Percentiles rank a stretch among this genome's conserved stretches.
Conservation (phyloP, 2,329 filamentous ascomycete genomes). For the Sclerotinia spermophila region DNA sequence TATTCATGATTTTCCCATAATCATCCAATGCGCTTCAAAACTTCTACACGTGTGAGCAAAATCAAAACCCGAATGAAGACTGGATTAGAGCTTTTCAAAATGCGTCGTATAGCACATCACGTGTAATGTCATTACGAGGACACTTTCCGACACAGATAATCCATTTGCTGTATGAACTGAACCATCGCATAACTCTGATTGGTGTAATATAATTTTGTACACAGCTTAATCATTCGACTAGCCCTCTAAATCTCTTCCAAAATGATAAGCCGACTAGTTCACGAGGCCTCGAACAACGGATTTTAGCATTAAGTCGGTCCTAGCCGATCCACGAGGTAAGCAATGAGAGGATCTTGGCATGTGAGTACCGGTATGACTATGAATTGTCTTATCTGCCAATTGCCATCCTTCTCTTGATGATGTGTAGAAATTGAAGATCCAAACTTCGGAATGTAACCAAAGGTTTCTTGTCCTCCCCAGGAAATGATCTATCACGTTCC, state of each 20-base stretch:
- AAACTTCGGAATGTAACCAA: neutral
- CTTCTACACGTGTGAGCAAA: neutral
- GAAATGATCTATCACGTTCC: constrained; percentile 12
- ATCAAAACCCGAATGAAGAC: neutral
- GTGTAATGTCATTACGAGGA: neutral
- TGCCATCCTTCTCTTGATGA: neutral
- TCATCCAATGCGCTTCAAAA: fast-evolving
- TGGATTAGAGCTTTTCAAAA: neutral
- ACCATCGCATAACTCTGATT: neutral
- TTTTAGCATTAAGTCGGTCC: neutral
- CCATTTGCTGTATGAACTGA: neutral
- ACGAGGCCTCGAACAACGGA: constrained; percentile 5
- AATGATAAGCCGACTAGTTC: neutral
- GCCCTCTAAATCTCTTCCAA: neutral
- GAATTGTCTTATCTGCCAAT: neutral
- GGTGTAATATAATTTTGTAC: neutral
- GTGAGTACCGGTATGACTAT: neutral
- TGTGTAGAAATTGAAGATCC: neutral
- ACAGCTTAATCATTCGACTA: neutral
- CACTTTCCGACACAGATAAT: neutral
- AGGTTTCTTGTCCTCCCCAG: neutral
- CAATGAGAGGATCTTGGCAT: neutral
- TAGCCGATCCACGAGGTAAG: constrained; percentile 11
- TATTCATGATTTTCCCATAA: neutral
- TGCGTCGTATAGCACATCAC: neutral